phyloP scores from a whole-genome alignment of 495 filamentous ascomycete genomes.

The Neurospora africana region DNA sequence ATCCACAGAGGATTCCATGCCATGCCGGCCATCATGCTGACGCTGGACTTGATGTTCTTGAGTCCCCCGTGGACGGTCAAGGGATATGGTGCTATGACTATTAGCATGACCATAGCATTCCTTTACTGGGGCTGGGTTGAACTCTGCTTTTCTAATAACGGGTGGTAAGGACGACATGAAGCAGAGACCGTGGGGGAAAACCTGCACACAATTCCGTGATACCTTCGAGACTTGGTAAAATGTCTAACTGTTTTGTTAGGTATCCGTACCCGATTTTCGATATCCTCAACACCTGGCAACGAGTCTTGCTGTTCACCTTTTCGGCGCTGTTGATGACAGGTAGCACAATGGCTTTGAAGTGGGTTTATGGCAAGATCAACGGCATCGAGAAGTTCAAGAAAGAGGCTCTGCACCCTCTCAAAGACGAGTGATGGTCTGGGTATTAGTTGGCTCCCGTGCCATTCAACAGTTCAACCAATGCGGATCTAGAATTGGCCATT shows the following conservation, averaged over 20 bases:
- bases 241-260: constrained; percentile 29
- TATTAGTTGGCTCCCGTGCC: not conserved
- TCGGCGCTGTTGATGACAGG: constrained; percentile 62
- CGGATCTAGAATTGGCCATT: not conserved
- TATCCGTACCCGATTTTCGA: constrained; percentile 85
- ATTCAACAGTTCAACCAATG: not conserved
- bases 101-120: constrained; percentile 57
- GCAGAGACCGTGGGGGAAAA: not conserved
- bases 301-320: constrained; percentile 55
- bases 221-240: not conserved
- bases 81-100: constrained; percentile 45
- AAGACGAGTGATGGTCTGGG: constrained; percentile 8
- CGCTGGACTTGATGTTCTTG: constrained; percentile 61
- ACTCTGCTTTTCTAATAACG: constrained; percentile 62
- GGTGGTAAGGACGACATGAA: constrained; percentile 42
- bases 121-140: constrained; percentile 87
- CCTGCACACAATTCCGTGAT: not conserved
- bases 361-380: constrained; percentile 60
- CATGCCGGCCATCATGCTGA: constrained; percentile 60
- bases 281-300: constrained; percentile 46
- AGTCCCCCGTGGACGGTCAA: constrained; percentile 73
- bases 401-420: constrained; percentile 16
- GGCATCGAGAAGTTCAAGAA: constrained; percentile 39
- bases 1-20: constrained; percentile 53
- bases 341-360: constrained; percentile 56